Evolutionary conservation across 345 rosid genomes (phyloP), one percentile per base, ranked within the genome.

Genomic region (Populus ilicifolia): DNA sequence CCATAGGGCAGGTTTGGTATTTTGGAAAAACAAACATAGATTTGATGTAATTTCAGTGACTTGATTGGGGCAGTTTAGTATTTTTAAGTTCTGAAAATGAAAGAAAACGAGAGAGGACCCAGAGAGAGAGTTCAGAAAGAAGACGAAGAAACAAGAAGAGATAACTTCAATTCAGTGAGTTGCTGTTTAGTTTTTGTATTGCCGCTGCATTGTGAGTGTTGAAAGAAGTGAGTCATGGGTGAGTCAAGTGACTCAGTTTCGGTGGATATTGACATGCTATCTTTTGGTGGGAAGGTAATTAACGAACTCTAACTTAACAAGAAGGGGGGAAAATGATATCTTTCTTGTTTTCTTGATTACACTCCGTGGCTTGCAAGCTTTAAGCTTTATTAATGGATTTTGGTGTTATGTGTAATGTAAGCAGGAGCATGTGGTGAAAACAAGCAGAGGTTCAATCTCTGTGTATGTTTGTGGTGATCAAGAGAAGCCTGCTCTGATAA

Each of bases 401-500:
- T 68, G 6, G 38, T 50, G 50, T 54, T 73, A 12, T 25, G 14
- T 75, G 68, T 1, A 4, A 16, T 80, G 39, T 27, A 59, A 83
- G 14, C 85, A 92, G 97, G 98, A 92, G 70, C 83, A 83, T 81
- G 88, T 87, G 83, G 94, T 92, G 84, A 94, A 89, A 77, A 94
- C 97, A 23, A 88, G 92, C 78, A 85, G 82, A 84, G 98, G 95
- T 20, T 86, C 83, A 36, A 83, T 94, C 35, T 86, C 92, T 23
- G 98, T 90, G 79, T 83, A 87, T 62, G 94, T 92, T 1, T 88
- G 89, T 62, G 97, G 98, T 75, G 94, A 94, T 83, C 85, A 80
- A 76, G 93, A 88, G 80, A 93, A 93, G 85, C 98, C 98, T 75
- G 92, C 95, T 52, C 78, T 93, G 79, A 89, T 92, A 38, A 90